Percentiles rank a stretch among this genome's conserved stretches.
These are phyloP conservation scores for Nemania sp. DNA, from an alignment of 2,329 filamentous ascomycete species.

Conservation along the genomic window DNA sequence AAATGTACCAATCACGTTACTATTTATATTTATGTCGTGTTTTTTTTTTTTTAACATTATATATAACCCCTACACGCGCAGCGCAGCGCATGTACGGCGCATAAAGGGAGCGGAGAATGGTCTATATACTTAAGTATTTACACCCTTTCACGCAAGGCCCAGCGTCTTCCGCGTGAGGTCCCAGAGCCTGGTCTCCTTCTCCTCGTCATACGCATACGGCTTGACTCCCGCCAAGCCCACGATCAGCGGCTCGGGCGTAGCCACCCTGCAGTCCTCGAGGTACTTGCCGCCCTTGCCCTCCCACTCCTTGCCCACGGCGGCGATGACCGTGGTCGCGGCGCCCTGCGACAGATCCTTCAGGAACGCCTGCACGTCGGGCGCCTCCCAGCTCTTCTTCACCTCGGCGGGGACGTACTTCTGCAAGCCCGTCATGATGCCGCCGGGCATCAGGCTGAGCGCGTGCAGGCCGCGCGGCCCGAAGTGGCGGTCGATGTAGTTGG, in stretches of 20 bases:
- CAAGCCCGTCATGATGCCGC: conserved; percentile 18
- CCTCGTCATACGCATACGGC: conserved; percentile 18
- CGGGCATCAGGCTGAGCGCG: conserved; percentile 38
- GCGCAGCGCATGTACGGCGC: too few species aligned
- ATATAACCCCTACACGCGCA: neutral
- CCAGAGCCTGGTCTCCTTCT: conserved; percentile 19
- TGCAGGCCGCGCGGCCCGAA: conserved; percentile 48
- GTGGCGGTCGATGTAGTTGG: conserved; percentile 52
- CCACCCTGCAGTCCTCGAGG: conserved; percentile 19
- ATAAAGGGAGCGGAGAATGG: neutral
- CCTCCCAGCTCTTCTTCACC: neutral
- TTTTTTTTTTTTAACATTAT: too few species aligned
- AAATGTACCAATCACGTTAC: too few species aligned
- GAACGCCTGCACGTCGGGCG: neutral
- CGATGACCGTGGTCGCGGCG: conserved; percentile 48
- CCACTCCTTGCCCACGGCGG: conserved; percentile 44
- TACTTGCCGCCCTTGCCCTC: conserved; percentile 27
- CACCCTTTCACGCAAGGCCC: neutral
- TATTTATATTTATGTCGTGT: too few species aligned
- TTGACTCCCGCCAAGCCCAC: conserved; percentile 6
- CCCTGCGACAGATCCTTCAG: conserved; percentile 44
- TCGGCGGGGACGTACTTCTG: conserved; percentile 21
- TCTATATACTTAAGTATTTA: neutral
- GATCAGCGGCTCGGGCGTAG: neutral
- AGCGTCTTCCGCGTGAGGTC: conserved; percentile 17